phyloP scores from a whole-genome alignment of 352 stramenopile genomes.

The Pythium myriotylum region DNA sequence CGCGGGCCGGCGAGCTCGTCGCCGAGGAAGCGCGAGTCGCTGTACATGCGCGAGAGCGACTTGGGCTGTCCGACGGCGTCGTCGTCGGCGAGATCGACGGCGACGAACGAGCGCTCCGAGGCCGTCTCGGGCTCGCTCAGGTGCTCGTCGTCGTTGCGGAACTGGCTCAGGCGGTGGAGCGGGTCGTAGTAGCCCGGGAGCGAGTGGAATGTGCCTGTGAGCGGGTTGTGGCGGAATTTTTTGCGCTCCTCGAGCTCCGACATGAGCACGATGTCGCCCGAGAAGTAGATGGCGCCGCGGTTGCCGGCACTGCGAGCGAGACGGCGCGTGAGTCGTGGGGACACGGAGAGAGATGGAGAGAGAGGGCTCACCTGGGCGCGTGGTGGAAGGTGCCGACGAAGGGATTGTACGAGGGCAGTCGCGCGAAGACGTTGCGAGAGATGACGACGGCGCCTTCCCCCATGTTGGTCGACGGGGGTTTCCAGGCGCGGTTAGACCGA shows the following conservation, averaged over 20 bases:
- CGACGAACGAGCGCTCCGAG: constrained; percentile 78
- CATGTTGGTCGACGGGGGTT: constrained; percentile 21
- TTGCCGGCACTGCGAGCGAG: constrained; percentile 66
- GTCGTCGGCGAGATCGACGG: constrained; percentile 75
- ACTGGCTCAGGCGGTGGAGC: constrained; percentile 75
- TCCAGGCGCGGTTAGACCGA: too few species aligned
- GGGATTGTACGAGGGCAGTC: constrained; percentile 86
- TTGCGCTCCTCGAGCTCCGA: constrained; percentile 89
- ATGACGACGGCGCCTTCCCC: constrained; percentile 44
- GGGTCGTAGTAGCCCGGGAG: constrained; percentile 87
- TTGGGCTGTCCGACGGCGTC: constrained; percentile 56
- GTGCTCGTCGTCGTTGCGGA: constrained; percentile 61
- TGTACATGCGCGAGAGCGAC: constrained; percentile 75
- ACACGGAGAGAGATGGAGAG: background rate
- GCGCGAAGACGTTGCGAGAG: constrained; percentile 77
- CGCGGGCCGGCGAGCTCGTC: constrained; percentile 23
- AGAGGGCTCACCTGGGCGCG: constrained; percentile 65
- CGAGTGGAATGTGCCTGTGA: constrained; percentile 88
- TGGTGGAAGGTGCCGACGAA: constrained; percentile 91
- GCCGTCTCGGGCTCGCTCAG: constrained; percentile 70
- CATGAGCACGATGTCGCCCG: constrained; percentile 86
- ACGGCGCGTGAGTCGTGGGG: background rate
- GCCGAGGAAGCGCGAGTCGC: constrained; percentile 42
- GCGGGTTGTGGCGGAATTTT: constrained; percentile 86
- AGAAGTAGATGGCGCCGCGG: constrained; percentile 86